Evolutionary conservation across 2,329 filamentous ascomycete species (phyloP).

Genomic region (Alternaria brassicicola): DNA sequence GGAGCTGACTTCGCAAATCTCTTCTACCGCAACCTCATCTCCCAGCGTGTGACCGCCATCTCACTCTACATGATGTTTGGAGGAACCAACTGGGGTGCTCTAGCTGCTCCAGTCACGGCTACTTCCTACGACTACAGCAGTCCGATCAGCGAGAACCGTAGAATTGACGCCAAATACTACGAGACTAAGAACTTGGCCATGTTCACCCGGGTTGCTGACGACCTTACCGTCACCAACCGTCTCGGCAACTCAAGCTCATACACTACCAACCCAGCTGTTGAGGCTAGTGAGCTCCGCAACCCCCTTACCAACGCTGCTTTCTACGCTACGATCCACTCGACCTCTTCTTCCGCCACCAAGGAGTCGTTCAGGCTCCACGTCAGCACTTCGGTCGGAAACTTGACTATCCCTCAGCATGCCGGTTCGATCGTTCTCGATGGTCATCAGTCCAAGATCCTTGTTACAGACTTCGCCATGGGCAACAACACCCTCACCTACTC

Average conservation of each 20-base stretch:
- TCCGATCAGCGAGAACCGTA: slow-evolving; percentile 64
- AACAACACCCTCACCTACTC: slow-evolving; percentile 60
- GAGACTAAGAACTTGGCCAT: slow-evolving; percentile 67
- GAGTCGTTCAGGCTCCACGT: slow-evolving; percentile 63
- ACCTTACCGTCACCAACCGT: slow-evolving; percentile 62
- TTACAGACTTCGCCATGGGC: slow-evolving; percentile 65
- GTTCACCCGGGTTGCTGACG: slow-evolving; percentile 64
- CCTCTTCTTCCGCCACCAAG: slow-evolving; percentile 58
- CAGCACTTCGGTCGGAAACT: slow-evolving; percentile 60
- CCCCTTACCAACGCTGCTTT: slow-evolving; percentile 63
- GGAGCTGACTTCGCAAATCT: slow-evolving; percentile 67
- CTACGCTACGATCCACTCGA: slow-evolving; percentile 63
- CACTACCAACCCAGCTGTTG: slow-evolving; percentile 59
- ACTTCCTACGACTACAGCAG: slow-evolving; percentile 69
- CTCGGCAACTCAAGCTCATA: slow-evolving; percentile 57
- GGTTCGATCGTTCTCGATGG: slow-evolving; percentile 62
- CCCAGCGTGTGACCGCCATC: slow-evolving; percentile 64
- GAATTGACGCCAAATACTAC: slow-evolving; percentile 65
- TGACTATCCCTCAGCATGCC: slow-evolving; percentile 61
- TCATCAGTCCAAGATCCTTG: slow-evolving; percentile 66
- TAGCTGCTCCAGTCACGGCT: slow-evolving; percentile 63
- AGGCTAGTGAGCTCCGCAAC: slow-evolving; percentile 64
- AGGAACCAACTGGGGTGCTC: slow-evolving; percentile 67
- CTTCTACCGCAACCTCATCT: slow-evolving; percentile 68
- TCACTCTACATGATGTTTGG: slow-evolving; percentile 70